A percentile compares a stretch with the other conserved stretches of the same genome.
Conservation (phyloP, 768 basidiomycete species). For the Suillus sp. region DNA sequence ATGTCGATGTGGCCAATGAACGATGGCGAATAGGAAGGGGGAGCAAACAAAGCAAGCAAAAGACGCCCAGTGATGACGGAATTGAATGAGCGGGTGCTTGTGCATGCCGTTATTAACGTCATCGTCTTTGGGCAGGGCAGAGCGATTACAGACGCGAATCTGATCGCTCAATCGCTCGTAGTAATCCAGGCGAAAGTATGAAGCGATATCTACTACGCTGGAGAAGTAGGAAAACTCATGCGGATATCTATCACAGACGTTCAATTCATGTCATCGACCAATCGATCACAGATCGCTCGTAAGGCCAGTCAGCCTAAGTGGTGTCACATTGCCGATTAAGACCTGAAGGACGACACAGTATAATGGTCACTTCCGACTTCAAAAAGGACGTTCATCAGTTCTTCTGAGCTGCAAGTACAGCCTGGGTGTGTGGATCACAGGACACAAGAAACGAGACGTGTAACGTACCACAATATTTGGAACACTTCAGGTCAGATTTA, state of each 20-base stretch:
- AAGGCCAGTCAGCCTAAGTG: too few species aligned
- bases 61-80: conserved; percentile 11
- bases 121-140: not conserved
- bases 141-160: not conserved
- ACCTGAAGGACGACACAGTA: not conserved
- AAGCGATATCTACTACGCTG: conserved; percentile 1
- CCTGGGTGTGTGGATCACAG: too few species aligned
- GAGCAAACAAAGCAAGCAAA: conserved; percentile 28
- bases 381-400: not conserved
- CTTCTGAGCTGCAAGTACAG: not conserved
- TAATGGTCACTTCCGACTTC: not conserved
- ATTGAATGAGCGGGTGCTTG: conserved; percentile 4
- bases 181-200: not conserved
- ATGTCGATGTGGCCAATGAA: conserved; percentile 73
- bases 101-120: not conserved
- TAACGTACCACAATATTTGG: too few species aligned
- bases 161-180: not conserved
- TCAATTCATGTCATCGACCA: not conserved
- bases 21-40: conserved; percentile 76
- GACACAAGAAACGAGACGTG: too few species aligned
- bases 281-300: not conserved
- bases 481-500: too few species aligned
- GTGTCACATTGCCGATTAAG: not conserved
- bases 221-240: not conserved
- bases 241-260: not conserved